Conservation (phyloP, 176 grass and related monocot species). For the Zizania latifolia region DNA sequence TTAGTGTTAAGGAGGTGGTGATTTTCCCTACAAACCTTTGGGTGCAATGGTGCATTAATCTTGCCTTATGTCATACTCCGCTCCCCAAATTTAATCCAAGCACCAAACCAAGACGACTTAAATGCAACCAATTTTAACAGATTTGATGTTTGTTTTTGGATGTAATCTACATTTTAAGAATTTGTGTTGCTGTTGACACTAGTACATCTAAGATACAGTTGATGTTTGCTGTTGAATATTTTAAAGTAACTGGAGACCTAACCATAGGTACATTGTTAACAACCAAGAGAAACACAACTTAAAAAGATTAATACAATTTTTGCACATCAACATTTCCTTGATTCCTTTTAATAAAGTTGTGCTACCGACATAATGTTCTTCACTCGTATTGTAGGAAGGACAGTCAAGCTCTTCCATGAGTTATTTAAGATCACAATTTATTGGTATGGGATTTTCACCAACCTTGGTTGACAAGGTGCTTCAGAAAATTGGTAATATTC, state of each 20-base stretch:
- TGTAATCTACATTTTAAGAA: neutral
- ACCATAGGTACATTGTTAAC: slow-evolving; percentile 1
- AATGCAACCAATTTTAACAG: neutral
- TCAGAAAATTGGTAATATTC: slow-evolving; percentile 54
- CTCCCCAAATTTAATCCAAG: too few species aligned
- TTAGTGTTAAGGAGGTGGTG: slow-evolving; percentile 36
- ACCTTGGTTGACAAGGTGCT: slow-evolving; percentile 68
- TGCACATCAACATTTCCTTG: neutral
- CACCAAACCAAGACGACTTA: neutral
- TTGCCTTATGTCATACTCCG: too few species aligned
- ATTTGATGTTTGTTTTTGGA: neutral
- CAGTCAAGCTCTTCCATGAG: slow-evolving; percentile 48
- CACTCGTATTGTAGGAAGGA: slow-evolving; percentile 39
- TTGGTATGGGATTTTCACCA: slow-evolving; percentile 73
- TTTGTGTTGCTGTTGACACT: neutral
- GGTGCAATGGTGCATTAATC: neutral
- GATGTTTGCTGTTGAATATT: neutral
- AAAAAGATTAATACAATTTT: neutral
- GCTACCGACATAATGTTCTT: slow-evolving; percentile 16
- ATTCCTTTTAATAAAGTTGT: slow-evolving; percentile 11
- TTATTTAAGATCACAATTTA: slow-evolving; percentile 57
- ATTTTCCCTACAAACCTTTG: neutral
- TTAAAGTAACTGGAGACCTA: slow-evolving; percentile 5
- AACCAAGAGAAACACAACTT: neutral
- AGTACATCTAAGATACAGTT: neutral